Evolutionary conservation across 345 rosid species (phyloP), one percentile per base, ranked within the genome.

Genomic region (Salix koriyanagi): DNA sequence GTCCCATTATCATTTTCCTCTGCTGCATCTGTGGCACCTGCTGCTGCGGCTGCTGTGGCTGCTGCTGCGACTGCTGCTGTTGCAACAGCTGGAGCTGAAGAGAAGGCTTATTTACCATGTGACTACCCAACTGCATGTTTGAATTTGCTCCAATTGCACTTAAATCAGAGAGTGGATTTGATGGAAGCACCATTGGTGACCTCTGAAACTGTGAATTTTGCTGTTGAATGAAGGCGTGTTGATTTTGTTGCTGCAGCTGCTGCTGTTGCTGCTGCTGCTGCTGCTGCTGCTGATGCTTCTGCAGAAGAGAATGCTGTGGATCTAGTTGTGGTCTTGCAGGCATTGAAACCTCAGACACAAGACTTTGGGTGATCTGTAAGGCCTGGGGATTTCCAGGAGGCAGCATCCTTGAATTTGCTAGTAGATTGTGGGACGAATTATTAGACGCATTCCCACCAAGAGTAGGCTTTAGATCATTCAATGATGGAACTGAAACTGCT

Each of bases 151-250:
- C 89, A 44, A 90, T 83, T 28, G 94, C 76, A 82, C 81, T 90
- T 80, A 94, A 72, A 21, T 91, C 87, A 3, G 93, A 82, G 65
- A 90, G 88, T 16, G 90, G 75, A 83, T 89, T 93, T 72, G 93
- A 76, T 13, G 84, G 83, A 71, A 89, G 89, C 85, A 82, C 82
- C 91, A 89, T 86, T 13, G 85, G 61, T 61, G 98, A 79, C 82
- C 99, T 88, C 84, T 87, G 91, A 83, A 86, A 85, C 30, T 90
- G 98, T 69, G 85, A 77, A 66, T 89, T 94, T 65, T 87, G 98
- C 80, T 90, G 98, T 72, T 88, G 90, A 77, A 86, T 79, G 82
- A 88, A 77, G 68, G 90, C 74, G 58, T 89, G 90, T 62, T 86
- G 95, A 76, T 71, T 81, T 78, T 87, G 91, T 48, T 83, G 88